Percentiles rank a stretch among this genome's conserved stretches.
These are phyloP conservation scores for Lactifluus piperatus DNA, from an alignment of 768 basidiomycete species.

Conservation along the genomic window DNA sequence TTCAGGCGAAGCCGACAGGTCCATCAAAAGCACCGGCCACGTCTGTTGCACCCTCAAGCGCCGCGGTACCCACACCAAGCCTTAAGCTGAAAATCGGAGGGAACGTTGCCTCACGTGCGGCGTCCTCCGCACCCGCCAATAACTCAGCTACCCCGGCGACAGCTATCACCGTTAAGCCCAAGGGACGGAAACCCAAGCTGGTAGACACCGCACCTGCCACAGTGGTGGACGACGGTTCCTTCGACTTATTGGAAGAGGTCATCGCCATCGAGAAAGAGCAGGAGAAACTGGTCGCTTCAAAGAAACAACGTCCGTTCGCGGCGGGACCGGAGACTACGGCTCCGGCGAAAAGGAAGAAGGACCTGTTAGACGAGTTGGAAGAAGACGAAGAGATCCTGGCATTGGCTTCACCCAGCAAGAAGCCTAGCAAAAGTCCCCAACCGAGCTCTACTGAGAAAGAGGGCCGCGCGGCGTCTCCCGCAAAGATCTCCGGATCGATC, in stretches of 20 bases:
- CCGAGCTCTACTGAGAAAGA: constrained; percentile 21
- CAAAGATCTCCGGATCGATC: constrained; percentile 12
- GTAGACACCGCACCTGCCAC: constrained; percentile 44
- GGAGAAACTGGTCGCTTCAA: constrained; percentile 21
- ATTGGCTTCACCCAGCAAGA: constrained; percentile 57
- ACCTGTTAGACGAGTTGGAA: constrained; percentile 24
- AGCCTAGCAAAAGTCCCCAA: constrained; percentile 27
- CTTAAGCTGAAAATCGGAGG: constrained; percentile 29
- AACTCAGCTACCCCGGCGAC: constrained; percentile 5
- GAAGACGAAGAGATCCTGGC: constrained; percentile 59
- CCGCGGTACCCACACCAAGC: constrained; percentile 27
- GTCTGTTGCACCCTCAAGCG: not conserved
- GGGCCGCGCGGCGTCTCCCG: constrained; percentile 4
- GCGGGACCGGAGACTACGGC: constrained; percentile 17
- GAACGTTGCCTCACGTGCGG: constrained; percentile 17
- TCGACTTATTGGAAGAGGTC: constrained; percentile 74
- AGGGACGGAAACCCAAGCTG: constrained; percentile 37
- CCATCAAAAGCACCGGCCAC: constrained; percentile 2
- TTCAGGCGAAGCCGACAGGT: not conserved
- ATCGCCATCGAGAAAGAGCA: constrained; percentile 56
- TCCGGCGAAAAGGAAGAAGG: constrained; percentile 44
- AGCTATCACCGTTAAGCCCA: constrained; percentile 20
- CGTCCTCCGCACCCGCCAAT: constrained; percentile 19
- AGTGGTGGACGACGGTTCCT: constrained; percentile 58
- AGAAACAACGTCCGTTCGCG: constrained; percentile 20